These are phyloP conservation scores for Peronosclerospora sorghi DNA, from an alignment of 352 stramenopile species.

Conservation along the genomic window DNA sequence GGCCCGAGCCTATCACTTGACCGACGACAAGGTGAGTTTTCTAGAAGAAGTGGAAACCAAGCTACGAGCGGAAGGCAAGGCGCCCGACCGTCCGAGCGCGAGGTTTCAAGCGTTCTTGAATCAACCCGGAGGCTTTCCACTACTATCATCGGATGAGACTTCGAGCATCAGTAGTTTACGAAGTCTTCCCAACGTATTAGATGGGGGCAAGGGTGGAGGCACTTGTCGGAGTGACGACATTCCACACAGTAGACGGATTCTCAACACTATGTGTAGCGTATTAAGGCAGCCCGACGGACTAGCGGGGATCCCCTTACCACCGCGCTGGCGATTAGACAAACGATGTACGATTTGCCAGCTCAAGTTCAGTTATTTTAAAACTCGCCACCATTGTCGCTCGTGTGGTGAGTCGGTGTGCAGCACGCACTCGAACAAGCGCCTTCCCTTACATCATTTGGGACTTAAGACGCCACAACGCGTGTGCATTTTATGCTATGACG, in stretches of 20 bases:
- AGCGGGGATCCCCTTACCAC: slow-evolving; percentile 31
- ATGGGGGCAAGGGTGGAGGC: slow-evolving; percentile 6
- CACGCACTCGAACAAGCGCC: slow-evolving; percentile 60
- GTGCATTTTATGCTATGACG: slow-evolving; percentile 73
- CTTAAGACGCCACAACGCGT: slow-evolving; percentile 57
- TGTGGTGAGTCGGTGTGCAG: slow-evolving; percentile 81
- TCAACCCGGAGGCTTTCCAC: slow-evolving; percentile 16
- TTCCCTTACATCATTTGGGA: slow-evolving; percentile 48
- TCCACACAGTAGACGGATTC: slow-evolving; percentile 11
- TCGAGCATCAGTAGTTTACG: slow-evolving; percentile 21
- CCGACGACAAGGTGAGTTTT: slow-evolving; percentile 38
- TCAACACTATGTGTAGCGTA: slow-evolving; percentile 14
- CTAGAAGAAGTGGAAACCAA: slow-evolving; percentile 34
- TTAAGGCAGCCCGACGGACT: slow-evolving; percentile 23
- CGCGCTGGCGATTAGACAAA: slow-evolving; percentile 63
- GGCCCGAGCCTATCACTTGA: slow-evolving; percentile 36
- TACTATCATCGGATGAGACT: slow-evolving; percentile 14
- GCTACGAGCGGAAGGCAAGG: slow-evolving; percentile 29
- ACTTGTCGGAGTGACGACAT: slow-evolving; percentile 8
- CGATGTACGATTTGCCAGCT: slow-evolving; percentile 75
- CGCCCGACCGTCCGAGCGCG: slow-evolving; percentile 31
- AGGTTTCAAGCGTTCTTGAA: slow-evolving; percentile 41
- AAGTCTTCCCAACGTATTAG: slow-evolving; percentile 8
- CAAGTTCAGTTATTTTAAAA: slow-evolving; percentile 83
- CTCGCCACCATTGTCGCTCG: slow-evolving; percentile 81